Base-by-base conservation (phyloP, 2,329 filamentous ascomycete species). In the Ophiocordyceps robertsii region DNA sequence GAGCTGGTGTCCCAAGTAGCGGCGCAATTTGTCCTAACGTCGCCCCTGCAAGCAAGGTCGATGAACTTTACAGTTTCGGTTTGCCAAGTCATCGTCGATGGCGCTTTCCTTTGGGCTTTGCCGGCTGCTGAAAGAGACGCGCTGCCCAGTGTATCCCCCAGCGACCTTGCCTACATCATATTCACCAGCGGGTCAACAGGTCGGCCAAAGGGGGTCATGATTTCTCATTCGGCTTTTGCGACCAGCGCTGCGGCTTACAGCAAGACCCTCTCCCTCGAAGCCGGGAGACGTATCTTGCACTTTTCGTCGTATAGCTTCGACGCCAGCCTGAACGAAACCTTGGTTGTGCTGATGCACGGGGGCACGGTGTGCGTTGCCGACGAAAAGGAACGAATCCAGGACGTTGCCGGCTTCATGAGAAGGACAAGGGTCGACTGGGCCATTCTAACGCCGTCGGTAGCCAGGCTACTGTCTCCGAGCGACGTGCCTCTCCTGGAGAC, bases 151-250 rank as follows among this genome's bases (percentile, higher is more conserved):
- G 17, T 24, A 24, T 41, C 35, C 24, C 37, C 37, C 4, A 27
- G 24, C 24, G 19, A 38, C 11, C 17, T 24, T 14, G 29, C 37
- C 17, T 38, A 21, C 8, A 11, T 30, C 7, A 21, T 39, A 39
- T 24, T 40, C 29, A 17, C 33, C 31, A 56, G 17, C 17, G 37
- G 37, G 17, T 24, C 37, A 12, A 24, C 37, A 4, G 37, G 37
- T 24, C 17, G 19, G 12, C 73, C 73, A 0, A 77, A 77, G 52
- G 71, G 46, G 0, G 40, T 44, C 1, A 37, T 43, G 2, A 16
- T 45, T 2, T 13, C 10, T 0, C 32, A 49, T 29, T 40, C 46
- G 6, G 17, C 36, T 4, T 37, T 41, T 14, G 16, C 13, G 8
- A 21, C 29, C 5, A 10, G 43, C 11, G 45, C 43, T 14, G 29